Percentiles rank a stretch among this genome's conserved stretches.
Evolutionary conservation across 306 rosid species (phyloP).

Genomic region (Lablab purpureus): DNA sequence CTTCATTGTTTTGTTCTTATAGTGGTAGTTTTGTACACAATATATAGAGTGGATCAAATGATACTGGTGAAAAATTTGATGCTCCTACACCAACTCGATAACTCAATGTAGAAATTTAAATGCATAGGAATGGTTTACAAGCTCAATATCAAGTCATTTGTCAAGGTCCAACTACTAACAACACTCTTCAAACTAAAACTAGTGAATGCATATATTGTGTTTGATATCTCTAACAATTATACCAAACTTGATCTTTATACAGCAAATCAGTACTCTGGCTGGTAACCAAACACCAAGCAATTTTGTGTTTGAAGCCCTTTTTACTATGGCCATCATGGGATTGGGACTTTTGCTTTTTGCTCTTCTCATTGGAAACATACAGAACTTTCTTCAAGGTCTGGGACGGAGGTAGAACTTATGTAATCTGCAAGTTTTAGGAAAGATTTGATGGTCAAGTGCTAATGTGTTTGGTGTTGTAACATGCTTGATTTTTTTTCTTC

Average conservation of each 20-base stretch:
- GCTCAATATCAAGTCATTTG: not conserved
- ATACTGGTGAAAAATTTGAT: not conserved
- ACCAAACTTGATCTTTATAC: slow-evolving; percentile 45
- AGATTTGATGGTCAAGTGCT: not conserved
- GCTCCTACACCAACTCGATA: not conserved
- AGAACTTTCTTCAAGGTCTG: slow-evolving; percentile 89
- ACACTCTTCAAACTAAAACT: slow-evolving; percentile 11
- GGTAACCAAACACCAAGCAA: slow-evolving; percentile 80
- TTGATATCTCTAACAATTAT: slow-evolving; percentile 21
- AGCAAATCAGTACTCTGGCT: slow-evolving; percentile 93
- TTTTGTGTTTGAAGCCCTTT: slow-evolving; percentile 74
- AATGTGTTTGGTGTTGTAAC: not conserved
- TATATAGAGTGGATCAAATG: not conserved
- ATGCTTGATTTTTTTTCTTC: slow-evolving; percentile 26
- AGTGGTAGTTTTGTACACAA: not conserved
- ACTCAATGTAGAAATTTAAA: not conserved
- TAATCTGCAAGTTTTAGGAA: not conserved
- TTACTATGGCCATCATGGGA: slow-evolving; percentile 78
- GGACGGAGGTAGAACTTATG: slow-evolving; percentile 64
- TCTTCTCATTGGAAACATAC: slow-evolving; percentile 90
- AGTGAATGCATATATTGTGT: slow-evolving; percentile 11
- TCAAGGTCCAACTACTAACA: not conserved
- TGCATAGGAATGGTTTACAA: not conserved
- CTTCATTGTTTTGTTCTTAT: not conserved
- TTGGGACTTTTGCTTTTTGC: slow-evolving; percentile 86